Evolutionary conservation across 495 filamentous ascomycete genomes (phyloP).

Genomic region (Penicillium simplicissimum): DNA sequence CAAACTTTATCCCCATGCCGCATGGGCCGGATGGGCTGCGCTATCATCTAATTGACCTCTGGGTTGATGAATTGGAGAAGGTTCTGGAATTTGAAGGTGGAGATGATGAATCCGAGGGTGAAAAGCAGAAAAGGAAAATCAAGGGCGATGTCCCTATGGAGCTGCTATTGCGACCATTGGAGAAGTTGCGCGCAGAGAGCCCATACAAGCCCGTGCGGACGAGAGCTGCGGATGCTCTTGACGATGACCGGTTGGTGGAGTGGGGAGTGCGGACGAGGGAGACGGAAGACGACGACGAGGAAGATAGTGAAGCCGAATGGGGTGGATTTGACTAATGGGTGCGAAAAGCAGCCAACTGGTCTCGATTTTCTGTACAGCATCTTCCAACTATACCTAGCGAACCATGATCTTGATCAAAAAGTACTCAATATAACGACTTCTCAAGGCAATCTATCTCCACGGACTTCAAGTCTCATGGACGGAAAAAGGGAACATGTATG

Average conservation of each 20-base stretch:
- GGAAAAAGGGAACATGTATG: not conserved
- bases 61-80: slow-evolving; percentile 81
- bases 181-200: slow-evolving; percentile 54
- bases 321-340: slow-evolving; percentile 62
- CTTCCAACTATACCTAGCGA: slow-evolving; percentile 14
- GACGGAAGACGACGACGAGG: slow-evolving; percentile 43
- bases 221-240: slow-evolving; percentile 69
- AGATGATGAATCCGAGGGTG: slow-evolving; percentile 30
- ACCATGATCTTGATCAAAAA: slow-evolving; percentile 17
- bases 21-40: slow-evolving; percentile 74
- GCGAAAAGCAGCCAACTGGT: not conserved
- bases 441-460: not conserved
- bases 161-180: slow-evolving; percentile 59
- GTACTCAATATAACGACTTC: not conserved
- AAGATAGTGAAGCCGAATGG: slow-evolving; percentile 62
- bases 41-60: slow-evolving; percentile 89
- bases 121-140: slow-evolving; percentile 33
- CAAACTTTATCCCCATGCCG: slow-evolving; percentile 43
- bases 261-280: slow-evolving; percentile 52
- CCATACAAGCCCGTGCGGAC: slow-evolving; percentile 70
- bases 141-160: slow-evolving; percentile 49
- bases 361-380: slow-evolving; percentile 26
- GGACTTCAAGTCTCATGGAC: not conserved
- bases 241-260: slow-evolving; percentile 69
- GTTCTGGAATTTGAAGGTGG: slow-evolving; percentile 54